These are phyloP conservation scores for Collybia mongolica DNA, from an alignment of 768 basidiomycete genomes.

Conservation along the genomic window DNA sequence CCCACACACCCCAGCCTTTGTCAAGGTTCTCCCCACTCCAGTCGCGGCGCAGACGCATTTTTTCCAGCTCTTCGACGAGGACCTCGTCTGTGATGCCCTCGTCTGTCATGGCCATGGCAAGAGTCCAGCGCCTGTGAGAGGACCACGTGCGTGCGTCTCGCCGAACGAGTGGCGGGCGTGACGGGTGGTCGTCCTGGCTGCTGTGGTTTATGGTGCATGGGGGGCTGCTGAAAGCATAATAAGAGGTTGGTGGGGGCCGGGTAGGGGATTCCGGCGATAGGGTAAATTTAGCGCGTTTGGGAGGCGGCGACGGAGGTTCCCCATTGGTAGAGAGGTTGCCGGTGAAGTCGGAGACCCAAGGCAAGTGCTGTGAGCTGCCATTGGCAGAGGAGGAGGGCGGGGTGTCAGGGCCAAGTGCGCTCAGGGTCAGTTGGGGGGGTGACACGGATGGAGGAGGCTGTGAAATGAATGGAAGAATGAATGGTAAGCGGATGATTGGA, in stretches of 20 bases:
- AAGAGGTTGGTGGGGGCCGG: neutral
- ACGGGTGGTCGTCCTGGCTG: too few relatives aligned
- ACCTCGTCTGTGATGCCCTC: conserved; percentile 50
- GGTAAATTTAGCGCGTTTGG: conserved; percentile 6
- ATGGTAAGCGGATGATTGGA: too few relatives aligned
- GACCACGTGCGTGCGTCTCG: neutral
- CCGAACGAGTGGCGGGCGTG: too few relatives aligned
- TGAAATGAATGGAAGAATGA: neutral
- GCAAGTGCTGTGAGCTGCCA: neutral
- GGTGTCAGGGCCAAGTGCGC: neutral
- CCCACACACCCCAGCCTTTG: conserved; percentile 18
- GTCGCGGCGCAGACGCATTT: conserved; percentile 26
- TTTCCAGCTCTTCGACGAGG: conserved; percentile 46
- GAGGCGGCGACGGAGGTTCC: neutral
- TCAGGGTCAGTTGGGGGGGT: too few relatives aligned
- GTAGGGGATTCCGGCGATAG: neutral
- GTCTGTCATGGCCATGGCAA: conserved; percentile 50
- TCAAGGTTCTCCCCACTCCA: conserved; percentile 14
- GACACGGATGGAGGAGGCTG: neutral
- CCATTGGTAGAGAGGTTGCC: too few relatives aligned
- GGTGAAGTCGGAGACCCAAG: neutral
- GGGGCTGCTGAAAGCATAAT: neutral
- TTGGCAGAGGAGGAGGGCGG: neutral
- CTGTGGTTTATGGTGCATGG: neutral
- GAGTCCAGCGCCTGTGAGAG: conserved; percentile 29